Base-by-base conservation (phyloP, 441 rosid genomes). In the Hypseocharis bilobata region DNA sequence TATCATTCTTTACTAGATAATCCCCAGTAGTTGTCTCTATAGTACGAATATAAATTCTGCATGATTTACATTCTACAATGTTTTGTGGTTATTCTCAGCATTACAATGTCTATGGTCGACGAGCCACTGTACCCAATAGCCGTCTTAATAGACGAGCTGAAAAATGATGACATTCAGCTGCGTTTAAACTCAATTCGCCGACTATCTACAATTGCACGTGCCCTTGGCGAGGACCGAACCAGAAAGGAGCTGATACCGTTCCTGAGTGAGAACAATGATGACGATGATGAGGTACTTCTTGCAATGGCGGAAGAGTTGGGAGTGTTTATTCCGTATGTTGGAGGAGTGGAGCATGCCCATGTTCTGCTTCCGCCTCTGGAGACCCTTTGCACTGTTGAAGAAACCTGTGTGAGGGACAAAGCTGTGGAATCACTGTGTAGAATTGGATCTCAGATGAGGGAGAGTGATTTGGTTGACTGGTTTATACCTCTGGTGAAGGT, bases 281-380 rank as follows among this genome's bases (percentile, higher is more conserved):
- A 92, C 28, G 98, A 92, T 28, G 98, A 92, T 25, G 98, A 92
- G 80, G 96, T 92, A 19, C 98, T 90, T 70, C 98, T 92, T 64
- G 97, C 96, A 3, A 84, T 90, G 92, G 96, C 97, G 0, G 98
- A 86, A 68, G 97, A 92, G 62, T 57, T 92, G 72, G 98, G 97
- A 0, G 92, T 85, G 58, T 92, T 92, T 67, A 84, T 92, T 69
- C 96, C 96, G 0, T 90, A 81, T 72, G 91, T 92, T 6, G 98
- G 98, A n/a, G 98, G 98, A 6, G 79, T 88, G 44, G 96, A 88
- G 72, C 73, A 80, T 56, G 91, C 98, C 2, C 80, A 86, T 78
- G 88, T 88, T 62, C 74, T 92, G 77, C 85, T 92, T 20, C 81
- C 88, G 0, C 98, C 98, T 0, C 68, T 92, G 54, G 97, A 90